phyloP scores from a whole-genome alignment of 768 basidiomycete genomes.

The Plicaturopsis crispa region DNA sequence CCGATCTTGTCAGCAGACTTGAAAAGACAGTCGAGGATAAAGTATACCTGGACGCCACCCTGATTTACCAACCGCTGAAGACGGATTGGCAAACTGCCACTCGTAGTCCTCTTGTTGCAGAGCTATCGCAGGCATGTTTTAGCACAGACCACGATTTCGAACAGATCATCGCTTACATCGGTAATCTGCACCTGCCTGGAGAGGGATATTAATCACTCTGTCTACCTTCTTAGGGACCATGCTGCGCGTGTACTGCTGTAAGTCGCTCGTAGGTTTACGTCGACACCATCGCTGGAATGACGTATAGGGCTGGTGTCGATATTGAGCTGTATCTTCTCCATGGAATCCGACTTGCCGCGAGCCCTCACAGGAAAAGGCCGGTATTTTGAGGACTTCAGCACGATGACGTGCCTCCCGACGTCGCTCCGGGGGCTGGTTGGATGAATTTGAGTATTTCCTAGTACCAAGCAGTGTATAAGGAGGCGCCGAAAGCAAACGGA shows the following conservation, averaged over 20 bases:
- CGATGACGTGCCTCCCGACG: no score
- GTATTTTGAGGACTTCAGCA: no score
- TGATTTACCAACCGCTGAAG: constrained; percentile 43
- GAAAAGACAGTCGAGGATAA: not conserved
- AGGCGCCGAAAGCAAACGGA: constrained; percentile 29
- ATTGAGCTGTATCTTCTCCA: constrained; percentile 12
- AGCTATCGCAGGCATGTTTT: constrained; percentile 20
- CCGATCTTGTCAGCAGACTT: not conserved
- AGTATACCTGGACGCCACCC: constrained; percentile 45
- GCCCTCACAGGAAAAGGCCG: no score
- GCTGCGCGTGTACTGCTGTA: constrained; percentile 65
- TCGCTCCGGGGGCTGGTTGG: no score
- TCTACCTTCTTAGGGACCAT: constrained; percentile 11
- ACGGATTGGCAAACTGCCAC: constrained; percentile 55
- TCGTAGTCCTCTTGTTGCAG: constrained; percentile 40
- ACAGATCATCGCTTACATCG: constrained; percentile 30
- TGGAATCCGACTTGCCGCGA: no score
- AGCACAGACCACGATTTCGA: constrained; percentile 1
- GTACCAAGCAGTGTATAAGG: constrained; percentile 13
- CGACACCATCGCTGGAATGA: constrained; percentile 4
- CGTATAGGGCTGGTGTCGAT: constrained; percentile 22
- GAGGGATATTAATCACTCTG: constrained; percentile 56
- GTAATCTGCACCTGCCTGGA: constrained; percentile 56
- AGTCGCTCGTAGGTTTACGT: constrained; percentile 31
- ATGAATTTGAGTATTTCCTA: constrained; percentile 27